Evolutionary conservation across 1,284 basidiomycete species (phyloP).

Genomic region (Melampsora abietis-canadensis): DNA sequence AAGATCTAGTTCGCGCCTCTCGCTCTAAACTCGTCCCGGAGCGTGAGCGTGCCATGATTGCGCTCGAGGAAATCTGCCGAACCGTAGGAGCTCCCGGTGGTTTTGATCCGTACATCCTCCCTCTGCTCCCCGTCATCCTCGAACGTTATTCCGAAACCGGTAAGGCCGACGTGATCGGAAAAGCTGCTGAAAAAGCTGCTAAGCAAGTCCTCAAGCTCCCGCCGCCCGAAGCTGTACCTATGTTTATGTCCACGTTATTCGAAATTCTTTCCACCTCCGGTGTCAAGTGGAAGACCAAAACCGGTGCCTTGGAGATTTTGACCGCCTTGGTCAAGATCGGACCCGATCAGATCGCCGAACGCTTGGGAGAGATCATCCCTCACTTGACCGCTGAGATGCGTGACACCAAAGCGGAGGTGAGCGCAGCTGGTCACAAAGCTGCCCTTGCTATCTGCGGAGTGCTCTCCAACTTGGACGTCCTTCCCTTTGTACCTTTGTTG

Average conservation of each 20-base stretch:
- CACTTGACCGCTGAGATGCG: conserved; percentile 89
- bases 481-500: conserved; percentile 81
- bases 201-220: conserved; percentile 82
- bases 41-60: conserved; percentile 84
- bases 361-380: conserved; percentile 78
- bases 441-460: conserved; percentile 88
- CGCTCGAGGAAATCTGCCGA: conserved; percentile 54
- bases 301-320: conserved; percentile 74
- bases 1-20: conserved; percentile 57
- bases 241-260: conserved; percentile 69
- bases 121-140: conserved; percentile 73
- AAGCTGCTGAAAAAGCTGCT: conserved; percentile 75
- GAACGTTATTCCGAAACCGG: conserved; percentile 92
- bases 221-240: conserved; percentile 71
- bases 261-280: conserved; percentile 64
- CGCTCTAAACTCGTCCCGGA: conserved; percentile 90
- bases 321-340: conserved; percentile 47
- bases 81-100: conserved; percentile 70
- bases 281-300: conserved; percentile 93
- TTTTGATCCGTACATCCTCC: conserved; percentile 74
- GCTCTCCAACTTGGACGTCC: conserved; percentile 88
- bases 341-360: conserved; percentile 76
- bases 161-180: conserved; percentile 65
- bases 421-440: conserved; percentile 81
- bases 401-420: conserved; percentile 93